These are phyloP conservation scores for Agrostemma githago DNA, from an alignment of 148 eudicot species.

Conservation along the genomic window DNA sequence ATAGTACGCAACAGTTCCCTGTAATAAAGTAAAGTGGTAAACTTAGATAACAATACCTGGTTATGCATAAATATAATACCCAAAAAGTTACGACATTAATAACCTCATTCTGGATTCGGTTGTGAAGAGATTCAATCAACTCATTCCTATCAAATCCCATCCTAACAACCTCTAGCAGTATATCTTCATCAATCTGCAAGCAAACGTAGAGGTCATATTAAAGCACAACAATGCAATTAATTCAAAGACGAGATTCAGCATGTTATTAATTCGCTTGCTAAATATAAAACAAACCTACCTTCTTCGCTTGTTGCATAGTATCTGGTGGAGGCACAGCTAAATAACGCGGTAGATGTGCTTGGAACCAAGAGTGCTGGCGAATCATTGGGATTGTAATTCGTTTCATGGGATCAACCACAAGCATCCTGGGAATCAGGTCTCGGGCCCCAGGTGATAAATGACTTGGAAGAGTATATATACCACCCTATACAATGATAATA, in stretches of 20 bases:
- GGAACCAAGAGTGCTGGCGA: constrained; percentile 84
- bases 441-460: constrained; percentile 88
- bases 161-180: constrained; percentile 62
- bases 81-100: not conserved
- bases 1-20: constrained; percentile 98
- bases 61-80: not conserved
- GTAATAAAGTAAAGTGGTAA: constrained; percentile 12
- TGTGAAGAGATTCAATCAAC: constrained; percentile 68
- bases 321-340: constrained; percentile 96
- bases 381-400: constrained; percentile 91
- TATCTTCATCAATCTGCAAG: constrained; percentile 74
- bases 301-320: constrained; percentile 83
- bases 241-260: not conserved
- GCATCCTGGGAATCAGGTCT: constrained; percentile 95
- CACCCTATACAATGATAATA: constrained; percentile 48
- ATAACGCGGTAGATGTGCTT: constrained; percentile 91
- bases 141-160: constrained; percentile 73
- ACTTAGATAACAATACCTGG: constrained; percentile 1
- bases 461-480: constrained; percentile 95
- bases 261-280: not conserved
- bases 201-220: constrained; percentile 1
- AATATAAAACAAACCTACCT: constrained; percentile 38
- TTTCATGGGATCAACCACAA: constrained; percentile 92
- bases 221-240: not conserved
- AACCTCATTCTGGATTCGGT: constrained; percentile 87